Conservation (phyloP, 768 basidiomycete species). For the Amanita rubescens region DNA sequence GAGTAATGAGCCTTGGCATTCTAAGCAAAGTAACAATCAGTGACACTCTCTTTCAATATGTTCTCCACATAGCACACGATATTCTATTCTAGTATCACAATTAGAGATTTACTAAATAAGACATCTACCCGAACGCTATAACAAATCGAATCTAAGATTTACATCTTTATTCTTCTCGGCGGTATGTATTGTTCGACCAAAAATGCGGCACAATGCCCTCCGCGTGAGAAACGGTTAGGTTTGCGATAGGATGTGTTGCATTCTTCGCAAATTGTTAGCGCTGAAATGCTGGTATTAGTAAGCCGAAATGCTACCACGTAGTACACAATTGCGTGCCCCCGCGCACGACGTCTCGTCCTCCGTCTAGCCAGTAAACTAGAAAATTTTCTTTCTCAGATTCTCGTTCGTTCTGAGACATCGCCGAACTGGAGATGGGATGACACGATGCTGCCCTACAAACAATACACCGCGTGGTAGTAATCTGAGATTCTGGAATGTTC, state of each 20-base stretch:
- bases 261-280: conserved; percentile 39
- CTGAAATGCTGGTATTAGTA: not conserved
- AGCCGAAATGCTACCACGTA: conserved; percentile 27
- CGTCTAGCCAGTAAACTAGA: conserved; percentile 51
- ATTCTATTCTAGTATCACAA: not conserved
- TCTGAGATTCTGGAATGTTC: conserved; percentile 59
- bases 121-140: not conserved
- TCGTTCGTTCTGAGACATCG: conserved; percentile 8
- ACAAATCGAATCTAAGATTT: not conserved
- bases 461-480: conserved; percentile 92
- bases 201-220: conserved; percentile 66
- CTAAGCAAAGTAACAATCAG: not conserved
- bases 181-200: conserved; percentile 51
- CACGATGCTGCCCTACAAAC: conserved; percentile 82
- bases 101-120: not conserved
- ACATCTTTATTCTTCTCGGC: not conserved
- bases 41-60: not conserved
- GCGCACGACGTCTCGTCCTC: conserved; percentile 62
- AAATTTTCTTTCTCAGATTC: conserved; percentile 33
- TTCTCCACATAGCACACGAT: not conserved
- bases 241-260: conserved; percentile 75
- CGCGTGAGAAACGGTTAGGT: conserved; percentile 61
- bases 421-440: conserved; percentile 39
- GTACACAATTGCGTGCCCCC: conserved; percentile 55
- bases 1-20: not conserved